Conservation (phyloP, 176 grass and related monocot genomes). For the Urochloa ruziziensis region DNA sequence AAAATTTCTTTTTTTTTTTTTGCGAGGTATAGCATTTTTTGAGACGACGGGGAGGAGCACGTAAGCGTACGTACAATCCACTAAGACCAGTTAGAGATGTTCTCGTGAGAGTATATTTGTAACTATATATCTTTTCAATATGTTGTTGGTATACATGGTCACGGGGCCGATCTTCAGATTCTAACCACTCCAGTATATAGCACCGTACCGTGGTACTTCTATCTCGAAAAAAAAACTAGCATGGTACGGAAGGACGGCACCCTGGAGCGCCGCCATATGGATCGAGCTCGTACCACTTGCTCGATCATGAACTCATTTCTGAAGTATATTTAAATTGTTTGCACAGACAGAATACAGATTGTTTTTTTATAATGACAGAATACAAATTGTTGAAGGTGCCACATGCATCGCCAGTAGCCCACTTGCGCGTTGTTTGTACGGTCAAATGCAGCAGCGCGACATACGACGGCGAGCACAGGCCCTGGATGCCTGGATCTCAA, state of each 20-base stretch:
- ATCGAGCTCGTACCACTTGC: not conserved
- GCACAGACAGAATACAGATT: not conserved
- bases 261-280: not conserved
- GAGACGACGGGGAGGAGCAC: no score
- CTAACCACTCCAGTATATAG: not conserved
- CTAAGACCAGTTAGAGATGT: no score
- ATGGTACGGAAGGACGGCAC: not conserved
- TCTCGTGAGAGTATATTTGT: no score
- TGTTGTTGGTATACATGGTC: no score
- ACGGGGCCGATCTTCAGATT: not conserved
- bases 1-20: no score
- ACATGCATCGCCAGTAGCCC: not conserved
- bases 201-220: not conserved
- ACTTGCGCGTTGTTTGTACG: not conserved
- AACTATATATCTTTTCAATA: no score
- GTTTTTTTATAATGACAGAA: not conserved
- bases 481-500: constrained; percentile 5
- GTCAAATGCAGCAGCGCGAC: constrained; percentile 3
- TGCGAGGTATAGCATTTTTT: no score
- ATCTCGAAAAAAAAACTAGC: not conserved
- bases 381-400: not conserved
- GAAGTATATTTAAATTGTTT: no score
- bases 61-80: no score
- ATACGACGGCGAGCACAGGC: not conserved
- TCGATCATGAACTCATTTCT: not conserved